phyloP scores from a whole-genome alignment of 1,284 basidiomycete species.

The Ceratobasidium sp. region DNA sequence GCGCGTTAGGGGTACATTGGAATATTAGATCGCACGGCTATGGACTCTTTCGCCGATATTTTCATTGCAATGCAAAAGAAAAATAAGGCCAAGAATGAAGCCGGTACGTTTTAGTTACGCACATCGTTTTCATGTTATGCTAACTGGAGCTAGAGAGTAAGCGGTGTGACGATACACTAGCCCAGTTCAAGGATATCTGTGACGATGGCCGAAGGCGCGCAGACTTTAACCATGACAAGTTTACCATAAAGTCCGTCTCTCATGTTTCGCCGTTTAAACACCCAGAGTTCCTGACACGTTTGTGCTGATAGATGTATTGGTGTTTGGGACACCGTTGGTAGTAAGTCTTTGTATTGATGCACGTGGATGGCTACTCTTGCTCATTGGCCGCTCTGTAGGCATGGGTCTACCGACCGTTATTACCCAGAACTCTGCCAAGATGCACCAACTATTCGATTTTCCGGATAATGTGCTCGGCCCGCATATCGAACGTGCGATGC shows the following conservation, averaged over 20 bases:
- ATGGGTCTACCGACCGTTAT: conserved; percentile 75
- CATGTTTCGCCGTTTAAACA: background rate
- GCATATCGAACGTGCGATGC: conserved; percentile 74
- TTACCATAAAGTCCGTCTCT: conserved; percentile 69
- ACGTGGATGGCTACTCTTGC: background rate
- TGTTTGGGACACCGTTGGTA: conserved; percentile 79
- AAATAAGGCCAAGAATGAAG: conserved; percentile 64
- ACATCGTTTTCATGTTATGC: background rate
- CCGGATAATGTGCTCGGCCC: conserved; percentile 68
- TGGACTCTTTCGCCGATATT: conserved; percentile 75
- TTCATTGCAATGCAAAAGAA: conserved; percentile 71
- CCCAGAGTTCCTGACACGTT: conserved; percentile 5
- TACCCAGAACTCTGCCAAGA: conserved; percentile 58
- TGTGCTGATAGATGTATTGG: conserved; percentile 67
- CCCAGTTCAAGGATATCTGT: conserved; percentile 64
- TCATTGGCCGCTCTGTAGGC: conserved; percentile 50
- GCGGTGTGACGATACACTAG: conserved; percentile 61
- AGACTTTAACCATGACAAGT: conserved; percentile 61
- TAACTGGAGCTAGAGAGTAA: conserved; percentile 59
- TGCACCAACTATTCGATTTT: conserved; percentile 71
- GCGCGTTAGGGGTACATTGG: conserved; percentile 69
- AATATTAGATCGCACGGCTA: conserved; percentile 71
- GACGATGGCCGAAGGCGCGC: conserved; percentile 68
- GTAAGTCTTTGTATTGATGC: conserved; percentile 24
- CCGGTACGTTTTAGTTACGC: conserved; percentile 58